Base-by-base conservation (phyloP, 192 early-diverging fungal genomes). In the Pilaira anomala region DNA sequence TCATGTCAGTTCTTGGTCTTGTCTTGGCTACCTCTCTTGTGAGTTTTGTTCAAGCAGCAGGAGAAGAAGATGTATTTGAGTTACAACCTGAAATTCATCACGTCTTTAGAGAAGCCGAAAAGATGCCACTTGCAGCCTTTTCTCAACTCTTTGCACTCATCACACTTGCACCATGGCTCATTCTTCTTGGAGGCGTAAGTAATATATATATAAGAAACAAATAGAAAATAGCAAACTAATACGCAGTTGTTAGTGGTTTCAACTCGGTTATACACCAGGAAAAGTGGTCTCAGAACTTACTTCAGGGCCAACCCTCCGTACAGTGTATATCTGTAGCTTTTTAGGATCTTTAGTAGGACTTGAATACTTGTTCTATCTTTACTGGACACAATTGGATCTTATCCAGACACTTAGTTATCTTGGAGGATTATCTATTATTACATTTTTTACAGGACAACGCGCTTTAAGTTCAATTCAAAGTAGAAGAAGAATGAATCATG, bases 361-460 rank as follows among this genome's bases (percentile, higher is more conserved):
- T 28, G 80, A 83, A 51, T 74, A 68, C 28, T 51, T 80, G 12
- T 80, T 80, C 39, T 79, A 74, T 62, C 63, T 62, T 18, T 83
- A 83, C 65, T 83, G 78, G 78, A 80, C 76, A 14, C 70, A 77
- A 26, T 62, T 76, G 36, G 79, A 79, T 46, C 45, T 83, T 24
- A 76, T 83, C 65, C 73, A 79, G 28, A 78, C 78, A 13, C 71
- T 83, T 2, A 67, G 66, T n/a, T 76, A 72, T 52, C 51, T 80
- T 7, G 65, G 65, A 22, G 71, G 59, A 7, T 68, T 77, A 42
- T 72, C 71, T 3, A 18, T 78, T 3, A 66, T 80, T 6, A 67
- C 78, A 13, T 60, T 76, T 39, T 41, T 73, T 36, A 74, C 76
- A 3, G 80, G 80, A 41, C 76, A 77, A 46, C 71, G 72, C 41